These are phyloP conservation scores for Ogataea minuta DNA, from an alignment of 805 yeast species.

Conservation along the genomic window DNA sequence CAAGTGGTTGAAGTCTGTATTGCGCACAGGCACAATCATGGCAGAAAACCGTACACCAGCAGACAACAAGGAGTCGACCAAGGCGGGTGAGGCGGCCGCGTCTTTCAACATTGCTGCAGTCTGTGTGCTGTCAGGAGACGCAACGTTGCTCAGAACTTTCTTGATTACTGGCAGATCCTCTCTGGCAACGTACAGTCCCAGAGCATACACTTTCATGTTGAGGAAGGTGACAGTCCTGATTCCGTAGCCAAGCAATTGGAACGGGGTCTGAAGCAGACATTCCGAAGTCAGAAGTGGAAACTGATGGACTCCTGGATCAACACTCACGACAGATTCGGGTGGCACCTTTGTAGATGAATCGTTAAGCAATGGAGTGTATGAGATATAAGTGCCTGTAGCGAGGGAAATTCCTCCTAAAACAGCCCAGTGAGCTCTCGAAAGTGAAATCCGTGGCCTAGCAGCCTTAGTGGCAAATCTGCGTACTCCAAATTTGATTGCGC, in stretches of 20 bases:
- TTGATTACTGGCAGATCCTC: slow-evolving; percentile 47
- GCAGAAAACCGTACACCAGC: slow-evolving; percentile 62
- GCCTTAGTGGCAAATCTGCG: no score
- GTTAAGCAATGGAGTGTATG: slow-evolving; percentile 6
- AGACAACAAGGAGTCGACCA: slow-evolving; percentile 57
- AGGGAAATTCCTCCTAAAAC: no score
- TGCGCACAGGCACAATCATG: slow-evolving; percentile 81
- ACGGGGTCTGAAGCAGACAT: slow-evolving; percentile 31
- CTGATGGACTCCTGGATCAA: slow-evolving; percentile 30
- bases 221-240: slow-evolving; percentile 80
- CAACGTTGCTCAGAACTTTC: slow-evolving; percentile 15
- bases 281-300: slow-evolving; percentile 26
- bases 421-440: no score
- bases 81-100: slow-evolving; percentile 46
- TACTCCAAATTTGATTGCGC: no score
- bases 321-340: slow-evolving; percentile 18
- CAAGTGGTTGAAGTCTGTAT: slow-evolving; percentile 87
- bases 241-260: slow-evolving; percentile 73
- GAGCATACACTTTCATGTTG: slow-evolving; percentile 78
- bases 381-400: neutral
- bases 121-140: slow-evolving; percentile 37
- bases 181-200: slow-evolving; percentile 74
- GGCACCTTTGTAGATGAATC: slow-evolving; percentile 13
- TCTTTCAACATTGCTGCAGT: slow-evolving; percentile 47
- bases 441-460: no score